These are phyloP conservation scores for Marasmius fiardii DNA, from an alignment of 1,284 basidiomycete species.

Conservation along the genomic window DNA sequence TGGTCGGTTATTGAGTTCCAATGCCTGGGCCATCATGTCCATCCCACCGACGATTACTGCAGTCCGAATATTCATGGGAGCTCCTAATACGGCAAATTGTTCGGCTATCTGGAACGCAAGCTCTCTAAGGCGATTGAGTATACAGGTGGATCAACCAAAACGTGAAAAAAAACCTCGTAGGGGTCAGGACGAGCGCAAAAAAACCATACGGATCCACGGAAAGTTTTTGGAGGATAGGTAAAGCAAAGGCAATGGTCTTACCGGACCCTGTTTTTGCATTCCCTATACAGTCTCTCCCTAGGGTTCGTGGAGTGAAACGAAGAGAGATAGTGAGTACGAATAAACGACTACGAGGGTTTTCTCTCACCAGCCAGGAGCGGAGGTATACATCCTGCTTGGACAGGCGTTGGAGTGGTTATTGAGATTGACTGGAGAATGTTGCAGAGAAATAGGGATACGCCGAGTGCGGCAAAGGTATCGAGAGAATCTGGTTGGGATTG, in stretches of 20 bases:
- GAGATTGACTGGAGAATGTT: constrained; percentile 78
- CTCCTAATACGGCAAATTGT: constrained; percentile 91
- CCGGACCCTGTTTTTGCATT: constrained; percentile 98
- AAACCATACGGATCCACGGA: constrained; percentile 90
- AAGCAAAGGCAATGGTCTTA: constrained; percentile 96
- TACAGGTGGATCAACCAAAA: constrained; percentile 3
- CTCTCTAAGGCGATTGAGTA: constrained; percentile 54
- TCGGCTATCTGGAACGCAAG: constrained; percentile 96
- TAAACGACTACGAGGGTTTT: constrained; percentile 4
- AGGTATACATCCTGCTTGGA: constrained; percentile 90
- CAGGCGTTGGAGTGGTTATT: constrained; percentile 65
- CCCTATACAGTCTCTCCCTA: constrained; percentile 91
- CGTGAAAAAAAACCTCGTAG: constrained; percentile 68
- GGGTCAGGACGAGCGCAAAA: constrained; percentile 90
- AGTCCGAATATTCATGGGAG: constrained; percentile 77
- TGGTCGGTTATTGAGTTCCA: constrained; percentile 82
- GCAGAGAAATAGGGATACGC: constrained; percentile 71
- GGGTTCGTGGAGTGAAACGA: neutral
- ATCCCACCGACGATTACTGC: constrained; percentile 95
- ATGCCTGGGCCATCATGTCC: constrained; percentile 96
- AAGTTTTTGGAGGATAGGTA: constrained; percentile 92
- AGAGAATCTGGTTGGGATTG: constrained; percentile 11
- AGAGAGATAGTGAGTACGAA: neutral
- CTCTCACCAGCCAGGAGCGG: constrained; percentile 74
- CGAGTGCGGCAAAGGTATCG: constrained; percentile 66